Evolutionary conservation across 139 green algal species (phyloP), one percentile per base, ranked within the genome.

Genomic region (Tetraselmis striata): DNA sequence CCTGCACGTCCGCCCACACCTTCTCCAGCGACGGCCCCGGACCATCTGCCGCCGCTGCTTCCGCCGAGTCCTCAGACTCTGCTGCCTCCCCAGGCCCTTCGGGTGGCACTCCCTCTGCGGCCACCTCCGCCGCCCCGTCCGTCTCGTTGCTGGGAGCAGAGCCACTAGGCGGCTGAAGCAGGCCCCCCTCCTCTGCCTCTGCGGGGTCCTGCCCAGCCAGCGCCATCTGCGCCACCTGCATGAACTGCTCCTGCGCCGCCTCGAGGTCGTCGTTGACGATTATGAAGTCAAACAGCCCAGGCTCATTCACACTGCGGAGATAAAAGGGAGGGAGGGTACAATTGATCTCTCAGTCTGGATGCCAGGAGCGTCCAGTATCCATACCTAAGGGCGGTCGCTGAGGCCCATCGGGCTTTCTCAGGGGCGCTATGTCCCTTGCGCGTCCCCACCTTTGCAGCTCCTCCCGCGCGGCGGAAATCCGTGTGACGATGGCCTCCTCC

Each of bases 231-330:
- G 88, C 88, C n/a, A 91, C 77, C 2, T 32, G 29, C 2, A 31
- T 45, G 77, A 93, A 87, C 83, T 92, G 79, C 26, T 32, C 45
- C 31, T 90, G 90, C 1, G 92, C 90, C 1, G 32, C 28, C 0
- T 95, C 93, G 74, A 96, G 76, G 32, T 93, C 81, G 30, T 90
- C 86, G 81, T 98, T 98, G 27, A 94, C 87, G 23, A 98, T 80
- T 0, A 92, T 83, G 32, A 89, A 86, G 82, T 96, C 86, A 80
- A 95, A 97, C 78, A 96, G 85, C 0, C 89, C 91, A 24, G 85
- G 78, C 76, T 93, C 90, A 11, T 91, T 87, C 1, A 94, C 78
- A 79, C 86, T 93, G 88, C 78, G 81, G 0, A 2, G 2, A 59
- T 2, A 25, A 25, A 22, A 80, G 2, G 24, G 23, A n/a, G n/a